Conservation (phyloP, 1,284 basidiomycete species). For the Xerocomus nothofagi region DNA sequence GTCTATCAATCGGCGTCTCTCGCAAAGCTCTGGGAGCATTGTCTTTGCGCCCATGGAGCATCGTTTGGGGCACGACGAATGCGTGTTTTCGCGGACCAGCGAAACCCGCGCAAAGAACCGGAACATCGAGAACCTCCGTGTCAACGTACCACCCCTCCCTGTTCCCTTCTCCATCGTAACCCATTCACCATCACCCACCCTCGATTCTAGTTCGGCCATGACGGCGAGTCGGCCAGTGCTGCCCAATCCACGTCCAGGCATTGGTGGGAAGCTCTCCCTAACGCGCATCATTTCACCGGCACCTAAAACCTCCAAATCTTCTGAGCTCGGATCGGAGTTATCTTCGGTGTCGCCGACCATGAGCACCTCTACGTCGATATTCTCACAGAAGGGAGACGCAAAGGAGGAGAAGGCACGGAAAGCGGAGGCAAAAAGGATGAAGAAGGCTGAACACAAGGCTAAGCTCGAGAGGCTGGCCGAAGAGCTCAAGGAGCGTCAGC, state of each 20-base stretch:
- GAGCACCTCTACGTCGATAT: conserved; percentile 10
- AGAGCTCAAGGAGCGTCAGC: conserved; percentile 40
- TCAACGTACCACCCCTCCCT: conserved; percentile 27
- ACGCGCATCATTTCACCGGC: conserved; percentile 30
- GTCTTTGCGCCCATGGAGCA: conserved; percentile 26
- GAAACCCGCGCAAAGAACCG: conserved; percentile 28
- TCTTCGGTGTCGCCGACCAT: conserved; percentile 22
- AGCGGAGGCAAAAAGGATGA: conserved; percentile 46
- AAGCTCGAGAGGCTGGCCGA: conserved; percentile 44
- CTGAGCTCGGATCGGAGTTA: conserved; percentile 8
- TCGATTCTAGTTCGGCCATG: conserved; percentile 9
- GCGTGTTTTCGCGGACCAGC: not conserved
- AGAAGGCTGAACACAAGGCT: conserved; percentile 45
- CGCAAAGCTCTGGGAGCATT: conserved; percentile 26
- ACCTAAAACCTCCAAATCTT: conserved; percentile 16
- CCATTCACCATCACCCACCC: conserved; percentile 18
- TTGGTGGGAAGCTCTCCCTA: conserved; percentile 26
- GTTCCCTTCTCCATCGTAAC: conserved; percentile 18
- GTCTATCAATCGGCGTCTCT: conserved; percentile 8
- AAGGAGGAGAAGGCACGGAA: conserved; percentile 40
- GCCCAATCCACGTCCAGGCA: conserved; percentile 9
- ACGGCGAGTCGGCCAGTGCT: conserved; percentile 2
- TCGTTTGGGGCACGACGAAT: conserved; percentile 5
- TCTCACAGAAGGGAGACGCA: conserved; percentile 19
- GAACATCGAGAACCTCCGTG: conserved; percentile 33